Conservation (phyloP, 2,329 filamentous ascomycete species). For the Bisporella sp. region DNA sequence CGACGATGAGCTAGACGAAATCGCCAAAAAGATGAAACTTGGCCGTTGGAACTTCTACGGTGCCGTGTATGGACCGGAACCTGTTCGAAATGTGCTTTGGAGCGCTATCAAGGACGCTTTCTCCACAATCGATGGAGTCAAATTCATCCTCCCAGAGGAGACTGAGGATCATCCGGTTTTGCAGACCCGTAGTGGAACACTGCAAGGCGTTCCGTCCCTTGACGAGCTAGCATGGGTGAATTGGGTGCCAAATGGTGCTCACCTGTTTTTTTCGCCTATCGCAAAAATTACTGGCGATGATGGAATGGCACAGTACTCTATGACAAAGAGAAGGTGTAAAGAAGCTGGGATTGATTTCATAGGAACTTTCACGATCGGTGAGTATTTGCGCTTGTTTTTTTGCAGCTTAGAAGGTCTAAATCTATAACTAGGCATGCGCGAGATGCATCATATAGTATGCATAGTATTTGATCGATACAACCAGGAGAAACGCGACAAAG, state of each 20-base stretch:
- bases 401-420: too few species aligned
- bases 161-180: conserved; percentile 21
- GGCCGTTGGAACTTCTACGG: conserved; percentile 41
- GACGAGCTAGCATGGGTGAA: conserved; percentile 36
- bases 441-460: conserved; percentile 41
- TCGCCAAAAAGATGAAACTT: conserved; percentile 34
- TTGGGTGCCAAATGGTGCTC: conserved; percentile 45
- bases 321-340: conserved; percentile 32
- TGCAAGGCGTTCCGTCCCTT: conserved; percentile 23
- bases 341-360: conserved; percentile 44
- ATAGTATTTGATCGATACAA: conserved; percentile 44
- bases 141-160: conserved; percentile 25
- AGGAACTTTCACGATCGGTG: conserved; percentile 41
- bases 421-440: too few species aligned
- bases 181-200: conserved; percentile 24
- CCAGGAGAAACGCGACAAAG: conserved; percentile 30
- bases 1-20: conserved; percentile 33
- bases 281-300: conserved; percentile 40
- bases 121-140: conserved; percentile 22
- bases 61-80: conserved; percentile 31
- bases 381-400: too few species aligned
- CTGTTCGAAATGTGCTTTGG: conserved; percentile 27
- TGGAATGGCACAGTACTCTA: conserved; percentile 35
- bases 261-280: conserved; percentile 47
- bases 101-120: conserved; percentile 24